phyloP scores from a whole-genome alignment of 139 green algal species.

The Edaphochlamys debaryana region DNA sequence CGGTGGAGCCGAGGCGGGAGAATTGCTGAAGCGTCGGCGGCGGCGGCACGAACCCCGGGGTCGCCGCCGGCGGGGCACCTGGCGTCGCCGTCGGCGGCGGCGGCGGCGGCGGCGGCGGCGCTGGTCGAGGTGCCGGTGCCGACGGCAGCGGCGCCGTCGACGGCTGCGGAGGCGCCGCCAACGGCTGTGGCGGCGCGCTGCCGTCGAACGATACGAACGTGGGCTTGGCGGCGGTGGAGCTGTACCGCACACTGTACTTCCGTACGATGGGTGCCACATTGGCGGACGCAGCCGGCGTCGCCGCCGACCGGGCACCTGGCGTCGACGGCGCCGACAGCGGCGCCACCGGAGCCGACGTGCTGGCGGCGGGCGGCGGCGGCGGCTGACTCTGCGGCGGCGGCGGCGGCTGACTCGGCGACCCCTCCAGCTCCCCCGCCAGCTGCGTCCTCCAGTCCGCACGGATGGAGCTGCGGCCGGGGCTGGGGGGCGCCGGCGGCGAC shows the following conservation, averaged over 20 bases:
- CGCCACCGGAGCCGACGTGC: too few relatives aligned
- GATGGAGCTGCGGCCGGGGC: too few relatives aligned
- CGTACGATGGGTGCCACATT: neutral
- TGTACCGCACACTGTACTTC: constrained; percentile 28
- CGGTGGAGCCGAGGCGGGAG: too few relatives aligned
- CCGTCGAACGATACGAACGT: neutral
- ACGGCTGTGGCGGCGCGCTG: neutral
- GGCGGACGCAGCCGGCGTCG: neutral
- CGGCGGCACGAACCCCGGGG: neutral
- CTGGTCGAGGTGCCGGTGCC: too few relatives aligned
- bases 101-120: neutral
- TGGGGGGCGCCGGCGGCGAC: too few relatives aligned
- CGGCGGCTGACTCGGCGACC: too few relatives aligned
- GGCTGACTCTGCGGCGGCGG: too few relatives aligned
- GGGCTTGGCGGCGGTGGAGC: neutral
- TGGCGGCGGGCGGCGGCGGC: too few relatives aligned
- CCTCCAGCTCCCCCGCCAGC: too few relatives aligned
- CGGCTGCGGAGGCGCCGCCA: neutral
- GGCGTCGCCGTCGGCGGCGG: neutral
- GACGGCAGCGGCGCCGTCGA: too few relatives aligned
- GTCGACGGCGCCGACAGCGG: neutral
- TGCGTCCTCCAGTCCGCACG: too few relatives aligned
- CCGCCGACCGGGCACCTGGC: neutral
- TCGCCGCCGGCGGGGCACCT: neutral
- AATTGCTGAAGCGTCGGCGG: neutral